These are phyloP conservation scores for Phytophthora vignae DNA, from an alignment of 352 stramenopile species.

Conservation along the genomic window DNA sequence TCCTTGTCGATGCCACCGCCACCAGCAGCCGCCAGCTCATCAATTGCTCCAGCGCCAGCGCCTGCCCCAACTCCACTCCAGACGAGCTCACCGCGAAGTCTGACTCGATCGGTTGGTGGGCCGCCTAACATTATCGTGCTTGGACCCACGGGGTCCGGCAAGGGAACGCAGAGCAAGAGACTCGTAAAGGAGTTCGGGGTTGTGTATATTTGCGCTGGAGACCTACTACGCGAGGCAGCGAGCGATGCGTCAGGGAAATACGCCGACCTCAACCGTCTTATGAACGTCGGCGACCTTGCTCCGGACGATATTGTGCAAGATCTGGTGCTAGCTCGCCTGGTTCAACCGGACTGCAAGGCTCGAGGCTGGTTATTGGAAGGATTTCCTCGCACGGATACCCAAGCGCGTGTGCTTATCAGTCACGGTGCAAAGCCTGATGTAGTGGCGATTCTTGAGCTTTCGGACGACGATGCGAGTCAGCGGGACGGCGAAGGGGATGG, in stretches of 20 bases:
- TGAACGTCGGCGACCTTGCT: conserved; percentile 90
- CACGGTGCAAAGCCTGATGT: conserved; percentile 86
- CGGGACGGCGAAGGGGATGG: conserved; percentile 88
- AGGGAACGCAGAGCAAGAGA: conserved; percentile 95
- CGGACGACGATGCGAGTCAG: conserved; percentile 87
- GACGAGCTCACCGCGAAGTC: conserved; percentile 1
- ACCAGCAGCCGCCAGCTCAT: conserved; percentile 10
- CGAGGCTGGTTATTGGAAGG: conserved; percentile 95
- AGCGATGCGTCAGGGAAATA: conserved; percentile 62
- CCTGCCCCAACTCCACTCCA: conserved; percentile 8
- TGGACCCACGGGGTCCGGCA: conserved; percentile 94
- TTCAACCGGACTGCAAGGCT: conserved; percentile 84
- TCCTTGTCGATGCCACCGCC: background rate
- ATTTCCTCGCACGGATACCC: conserved; percentile 92
- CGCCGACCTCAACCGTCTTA: conserved; percentile 84
- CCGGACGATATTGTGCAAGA: conserved; percentile 95
- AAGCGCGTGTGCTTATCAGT: conserved; percentile 89
- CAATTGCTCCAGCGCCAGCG: conserved; percentile 24
- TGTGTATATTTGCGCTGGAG: conserved; percentile 93
- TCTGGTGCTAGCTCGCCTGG: conserved; percentile 79
- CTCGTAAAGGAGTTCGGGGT: conserved; percentile 90
- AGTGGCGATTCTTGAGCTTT: conserved; percentile 93
- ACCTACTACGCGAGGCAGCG: conserved; percentile 93
- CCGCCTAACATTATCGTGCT: conserved; percentile 86
- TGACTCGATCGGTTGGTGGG: conserved; percentile 7